Conservation (phyloP, 345 rosid genomes). For the Physaria fendleri region DNA sequence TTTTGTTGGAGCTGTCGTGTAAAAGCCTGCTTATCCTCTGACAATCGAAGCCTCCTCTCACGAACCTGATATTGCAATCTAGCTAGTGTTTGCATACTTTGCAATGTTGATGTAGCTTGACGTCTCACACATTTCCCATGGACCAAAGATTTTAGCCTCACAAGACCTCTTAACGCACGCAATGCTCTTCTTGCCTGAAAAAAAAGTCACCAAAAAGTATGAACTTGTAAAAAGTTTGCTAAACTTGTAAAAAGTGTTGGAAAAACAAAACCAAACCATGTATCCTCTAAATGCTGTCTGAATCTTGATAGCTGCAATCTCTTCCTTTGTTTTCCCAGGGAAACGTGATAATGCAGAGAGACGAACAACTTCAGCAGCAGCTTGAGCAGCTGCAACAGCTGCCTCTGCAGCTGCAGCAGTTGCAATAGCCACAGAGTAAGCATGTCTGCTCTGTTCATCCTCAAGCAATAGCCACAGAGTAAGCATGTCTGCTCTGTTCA, state of each 20-base stretch:
- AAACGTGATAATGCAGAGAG: conserved; percentile 39
- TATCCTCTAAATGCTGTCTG: conserved; percentile 75
- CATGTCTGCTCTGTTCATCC: conserved; percentile 54
- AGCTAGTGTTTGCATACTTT: conserved; percentile 86
- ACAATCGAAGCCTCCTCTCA: conserved; percentile 63
- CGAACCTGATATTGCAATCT: conserved; percentile 72
- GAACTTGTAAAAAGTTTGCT: no score
- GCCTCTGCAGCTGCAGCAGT: conserved; percentile 64
- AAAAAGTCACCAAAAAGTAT: not conserved
- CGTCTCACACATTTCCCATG: conserved; percentile 68
- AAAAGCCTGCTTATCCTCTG: conserved; percentile 72
- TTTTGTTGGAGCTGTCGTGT: conserved; percentile 61
- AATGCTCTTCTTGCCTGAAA: conserved; percentile 80
- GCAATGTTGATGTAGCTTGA: conserved; percentile 73
- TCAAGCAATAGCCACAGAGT: conserved; percentile 61
- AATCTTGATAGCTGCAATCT: conserved; percentile 63
- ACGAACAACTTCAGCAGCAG: conserved; percentile 59
- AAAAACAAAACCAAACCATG: conserved; percentile 29
- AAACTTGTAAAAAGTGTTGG: not conserved
- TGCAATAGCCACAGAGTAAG: conserved; percentile 61
- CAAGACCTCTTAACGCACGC: conserved; percentile 83
- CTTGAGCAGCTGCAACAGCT: conserved; percentile 53
- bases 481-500: conserved; percentile 55
- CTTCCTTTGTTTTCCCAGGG: conserved; percentile 59
- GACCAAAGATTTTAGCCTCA: conserved; percentile 64